Evolutionary conservation across 164 flowering plant species (phyloP).

Genomic region (Taxillus chinensis): DNA sequence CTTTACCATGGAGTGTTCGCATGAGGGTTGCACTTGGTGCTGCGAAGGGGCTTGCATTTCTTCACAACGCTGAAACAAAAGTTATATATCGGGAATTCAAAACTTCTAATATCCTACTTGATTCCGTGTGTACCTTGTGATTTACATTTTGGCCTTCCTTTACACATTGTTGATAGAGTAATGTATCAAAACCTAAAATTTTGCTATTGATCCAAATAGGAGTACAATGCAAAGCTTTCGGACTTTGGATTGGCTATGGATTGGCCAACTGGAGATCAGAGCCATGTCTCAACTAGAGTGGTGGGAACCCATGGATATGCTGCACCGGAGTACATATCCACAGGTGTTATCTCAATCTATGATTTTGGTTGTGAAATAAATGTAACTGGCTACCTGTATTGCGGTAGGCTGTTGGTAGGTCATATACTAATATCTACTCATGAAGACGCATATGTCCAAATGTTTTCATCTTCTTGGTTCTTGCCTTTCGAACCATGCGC

Average conservation of each 20-base stretch:
- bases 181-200: background rate
- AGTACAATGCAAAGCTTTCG: constrained; percentile 25
- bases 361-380: too few relatives aligned
- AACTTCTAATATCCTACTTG: constrained; percentile 18
- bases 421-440: too few relatives aligned
- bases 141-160: background rate
- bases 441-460: too few relatives aligned
- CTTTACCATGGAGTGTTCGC: constrained; percentile 21
- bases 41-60: too few relatives aligned
- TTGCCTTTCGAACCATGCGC: too few relatives aligned
- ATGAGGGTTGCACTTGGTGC: constrained; percentile 6
- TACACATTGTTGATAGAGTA: background rate
- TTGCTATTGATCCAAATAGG: too few relatives aligned
- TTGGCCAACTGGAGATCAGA: constrained; percentile 20
- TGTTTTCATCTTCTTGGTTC: too few relatives aligned
- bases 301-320: constrained; percentile 27
- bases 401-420: too few relatives aligned
- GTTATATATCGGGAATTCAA: too few relatives aligned
- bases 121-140: constrained; percentile 7
- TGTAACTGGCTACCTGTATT: too few relatives aligned
- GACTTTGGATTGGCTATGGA: constrained; percentile 25
- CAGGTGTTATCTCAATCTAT: too few relatives aligned
- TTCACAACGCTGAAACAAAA: too few relatives aligned
- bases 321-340: constrained; percentile 8
- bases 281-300: constrained; percentile 26